These are phyloP conservation scores for Nicotiana otophora DNA, from an alignment of 257 asterid species.

Conservation along the genomic window DNA sequence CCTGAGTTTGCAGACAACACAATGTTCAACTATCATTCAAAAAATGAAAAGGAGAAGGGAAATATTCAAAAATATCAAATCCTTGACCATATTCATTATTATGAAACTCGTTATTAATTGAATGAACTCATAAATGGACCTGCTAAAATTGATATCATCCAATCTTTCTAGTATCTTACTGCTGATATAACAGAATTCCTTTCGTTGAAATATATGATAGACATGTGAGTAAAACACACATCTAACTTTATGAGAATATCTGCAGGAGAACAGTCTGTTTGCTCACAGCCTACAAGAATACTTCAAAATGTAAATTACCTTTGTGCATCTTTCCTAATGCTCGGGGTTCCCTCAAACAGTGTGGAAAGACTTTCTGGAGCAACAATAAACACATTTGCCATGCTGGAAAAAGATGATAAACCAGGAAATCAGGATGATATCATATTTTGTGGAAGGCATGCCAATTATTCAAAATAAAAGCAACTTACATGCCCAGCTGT, in stretches of 20 bases:
- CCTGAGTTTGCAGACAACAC: slow-evolving; percentile 45
- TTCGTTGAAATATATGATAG: background rate
- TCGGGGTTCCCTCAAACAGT: slow-evolving; percentile 96
- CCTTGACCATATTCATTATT: background rate
- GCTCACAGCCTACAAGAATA: background rate
- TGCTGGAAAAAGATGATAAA: slow-evolving; percentile 37
- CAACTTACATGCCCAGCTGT: slow-evolving; percentile 85
- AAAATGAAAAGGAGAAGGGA: background rate
- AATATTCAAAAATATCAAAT: background rate
- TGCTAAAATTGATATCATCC: background rate
- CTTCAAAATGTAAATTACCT: slow-evolving; percentile 40
- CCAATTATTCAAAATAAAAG: background rate
- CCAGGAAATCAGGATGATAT: slow-evolving; percentile 13
- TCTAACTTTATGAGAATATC: background rate
- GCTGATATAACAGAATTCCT: background rate
- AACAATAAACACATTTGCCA: slow-evolving; percentile 53
- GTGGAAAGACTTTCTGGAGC: slow-evolving; percentile 95
- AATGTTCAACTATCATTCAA: too few species aligned
- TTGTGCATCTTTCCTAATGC: slow-evolving; percentile 95
- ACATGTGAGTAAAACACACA: background rate
- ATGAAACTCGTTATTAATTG: background rate
- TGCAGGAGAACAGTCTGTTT: slow-evolving; percentile 1
- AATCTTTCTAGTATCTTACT: background rate
- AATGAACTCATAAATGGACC: background rate
- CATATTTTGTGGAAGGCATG: slow-evolving; percentile 2